Conservation (phyloP, 169 alveolate genomes). For the Plasmodium cynomolgi region DNA sequence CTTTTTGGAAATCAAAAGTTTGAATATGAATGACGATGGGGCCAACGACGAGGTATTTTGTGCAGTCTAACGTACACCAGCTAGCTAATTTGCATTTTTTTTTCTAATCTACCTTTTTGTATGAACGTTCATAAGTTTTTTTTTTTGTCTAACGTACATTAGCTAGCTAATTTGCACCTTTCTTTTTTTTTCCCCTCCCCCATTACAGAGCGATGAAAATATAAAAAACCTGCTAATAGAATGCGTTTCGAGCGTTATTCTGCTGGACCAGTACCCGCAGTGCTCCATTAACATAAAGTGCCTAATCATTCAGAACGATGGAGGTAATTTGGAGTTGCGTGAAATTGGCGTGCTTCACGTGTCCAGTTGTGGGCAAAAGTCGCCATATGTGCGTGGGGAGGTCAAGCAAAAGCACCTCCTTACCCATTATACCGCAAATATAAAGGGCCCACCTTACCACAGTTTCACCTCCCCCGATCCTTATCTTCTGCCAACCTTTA, state of each 20-base stretch:
- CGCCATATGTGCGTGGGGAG: not conserved
- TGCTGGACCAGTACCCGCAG: conserved; percentile 44
- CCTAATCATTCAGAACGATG: conserved; percentile 60
- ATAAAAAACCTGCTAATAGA: conserved; percentile 43
- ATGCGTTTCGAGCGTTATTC: conserved; percentile 39
- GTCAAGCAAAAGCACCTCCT: not conserved
- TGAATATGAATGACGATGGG: conserved; percentile 40
- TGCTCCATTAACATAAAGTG: conserved; percentile 63
- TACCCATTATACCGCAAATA: not conserved
- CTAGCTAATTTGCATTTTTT: conserved; percentile 10
- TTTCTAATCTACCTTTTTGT: not conserved
- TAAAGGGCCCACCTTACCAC: not conserved
- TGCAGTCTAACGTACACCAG: not conserved
- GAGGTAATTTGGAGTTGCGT: conserved; percentile 9
- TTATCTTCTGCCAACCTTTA: not conserved
- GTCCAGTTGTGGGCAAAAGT: not conserved
- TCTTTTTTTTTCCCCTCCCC: not conserved
- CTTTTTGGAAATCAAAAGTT: conserved; percentile 39
- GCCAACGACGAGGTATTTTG: conserved; percentile 32
- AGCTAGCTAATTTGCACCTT: not conserved
- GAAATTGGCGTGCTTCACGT: not conserved
- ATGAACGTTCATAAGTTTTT: not conserved
- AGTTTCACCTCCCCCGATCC: not conserved
- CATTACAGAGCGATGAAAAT: conserved; percentile 39
- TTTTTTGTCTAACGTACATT: not conserved